Percentiles rank a stretch among this genome's conserved stretches.
These are phyloP conservation scores for Capsella bursapastoris DNA, from an alignment of 345 rosid species.

Conservation along the genomic window DNA sequence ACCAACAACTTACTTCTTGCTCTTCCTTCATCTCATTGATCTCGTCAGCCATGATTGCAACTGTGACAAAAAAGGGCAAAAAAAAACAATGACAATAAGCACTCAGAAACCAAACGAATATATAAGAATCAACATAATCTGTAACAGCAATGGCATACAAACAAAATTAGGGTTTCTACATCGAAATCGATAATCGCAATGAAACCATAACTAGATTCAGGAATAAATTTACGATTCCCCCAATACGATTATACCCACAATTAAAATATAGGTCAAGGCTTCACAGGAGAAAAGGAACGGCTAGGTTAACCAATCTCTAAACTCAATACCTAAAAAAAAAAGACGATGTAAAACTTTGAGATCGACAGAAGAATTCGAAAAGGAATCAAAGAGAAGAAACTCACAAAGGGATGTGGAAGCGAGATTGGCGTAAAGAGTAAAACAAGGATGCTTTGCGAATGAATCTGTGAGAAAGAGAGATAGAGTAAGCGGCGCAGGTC, in stretches of 20 bases:
- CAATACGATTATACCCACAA: not conserved
- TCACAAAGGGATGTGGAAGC: not conserved
- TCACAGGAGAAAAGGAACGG: not conserved
- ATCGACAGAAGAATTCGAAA: not conserved
- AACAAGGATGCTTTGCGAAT: not conserved
- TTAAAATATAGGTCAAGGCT: conserved; percentile 8
- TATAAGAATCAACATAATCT: not conserved
- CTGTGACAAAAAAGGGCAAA: not conserved
- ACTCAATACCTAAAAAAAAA: not conserved
- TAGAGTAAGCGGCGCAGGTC: not conserved
- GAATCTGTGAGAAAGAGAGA: not conserved
- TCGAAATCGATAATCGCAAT: not conserved
- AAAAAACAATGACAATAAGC: not conserved
- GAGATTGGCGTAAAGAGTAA: not conserved
- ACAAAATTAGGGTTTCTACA: conserved; percentile 13
- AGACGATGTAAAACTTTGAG: not conserved
- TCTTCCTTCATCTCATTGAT: conserved; percentile 40
- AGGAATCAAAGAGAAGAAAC: not conserved
- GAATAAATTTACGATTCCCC: not conserved
- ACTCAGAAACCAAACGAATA: conserved; percentile 1
- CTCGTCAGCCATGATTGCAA: conserved; percentile 46
- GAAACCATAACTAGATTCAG: conserved; percentile 8
- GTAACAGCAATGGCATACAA: not conserved
- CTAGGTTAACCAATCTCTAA: not conserved
- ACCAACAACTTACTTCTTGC: conserved; percentile 34